Evolutionary conservation across 768 basidiomycete genomes (phyloP).

Genomic region (Hypholoma fasciculare): DNA sequence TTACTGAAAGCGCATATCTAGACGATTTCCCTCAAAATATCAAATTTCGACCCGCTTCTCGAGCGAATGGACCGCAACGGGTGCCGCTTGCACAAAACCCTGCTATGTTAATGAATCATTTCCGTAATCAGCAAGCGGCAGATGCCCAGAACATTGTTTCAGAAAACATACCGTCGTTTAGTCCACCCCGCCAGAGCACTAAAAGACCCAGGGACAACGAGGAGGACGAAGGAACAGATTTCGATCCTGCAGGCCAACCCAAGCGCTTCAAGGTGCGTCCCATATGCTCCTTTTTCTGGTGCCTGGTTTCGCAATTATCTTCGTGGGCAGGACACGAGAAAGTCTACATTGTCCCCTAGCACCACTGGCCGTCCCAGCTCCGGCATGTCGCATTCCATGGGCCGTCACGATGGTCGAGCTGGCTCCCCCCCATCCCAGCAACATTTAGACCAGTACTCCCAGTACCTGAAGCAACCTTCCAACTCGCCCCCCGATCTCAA

Average conservation of each 20-base stretch:
- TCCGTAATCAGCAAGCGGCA: neutral
- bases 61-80: slow-evolving; percentile 11
- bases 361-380: slow-evolving; percentile 15
- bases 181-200: slow-evolving; percentile 6
- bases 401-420: neutral
- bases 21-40: neutral
- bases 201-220: slow-evolving; percentile 15
- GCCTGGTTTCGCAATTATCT: neutral
- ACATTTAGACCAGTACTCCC: neutral
- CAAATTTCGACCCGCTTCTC: neutral
- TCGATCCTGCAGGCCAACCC: slow-evolving; percentile 7
- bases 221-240: slow-evolving; percentile 13
- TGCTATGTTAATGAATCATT: neutral
- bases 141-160: neutral
- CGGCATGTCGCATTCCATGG: slow-evolving; percentile 10
- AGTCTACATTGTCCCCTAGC: neutral
- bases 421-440: neutral
- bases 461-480: neutral
- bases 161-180: slow-evolving; percentile 6
- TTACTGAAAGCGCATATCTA: neutral
- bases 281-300: neutral
- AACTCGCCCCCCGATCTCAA: neutral
- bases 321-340: neutral
- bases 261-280: slow-evolving; percentile 16
- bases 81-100: slow-evolving; percentile 6